Base-by-base conservation (phyloP, 192 early-diverging fungal species). In the Coemansia sp. region DNA sequence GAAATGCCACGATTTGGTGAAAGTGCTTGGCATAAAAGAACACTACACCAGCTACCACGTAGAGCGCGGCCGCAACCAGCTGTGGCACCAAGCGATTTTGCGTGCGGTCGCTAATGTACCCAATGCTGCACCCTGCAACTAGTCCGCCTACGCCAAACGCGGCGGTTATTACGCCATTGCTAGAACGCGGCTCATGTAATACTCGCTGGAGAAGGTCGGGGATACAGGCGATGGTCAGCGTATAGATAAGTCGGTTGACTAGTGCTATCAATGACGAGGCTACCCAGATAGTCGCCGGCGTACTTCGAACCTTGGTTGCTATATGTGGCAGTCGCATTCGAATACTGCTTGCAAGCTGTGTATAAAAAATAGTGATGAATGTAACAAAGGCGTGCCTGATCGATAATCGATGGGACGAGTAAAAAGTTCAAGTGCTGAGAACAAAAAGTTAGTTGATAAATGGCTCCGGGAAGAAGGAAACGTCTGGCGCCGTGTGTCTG, bases 121-220 rank as follows among this genome's bases (percentile, higher is more conserved):
- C 80, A 0, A 74, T 67, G 13, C 66, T 55, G 4, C 23, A 62
- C 13, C 75, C 80, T 14, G 65, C 80, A 21, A 82, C 2, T 1
- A 82, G 67, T 0, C 80, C 80, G 6, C 80, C 80, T 8, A 82
- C 53, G 6, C 80, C 80, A 77, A 82, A 82, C 6, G 72, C 80
- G 10, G 75, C 69, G 3, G 80, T 74, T 30, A 82, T 67, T 21
- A 77, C 65, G 2, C 80, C 80, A 62, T 82, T 82, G 64, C 64
- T 76, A 6, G 75, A 72, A 1, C 75, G 72, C 23, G 80, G 69
- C 16, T 74, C 75, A 0, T 76, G 68, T 63, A 82, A 53, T 3
- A 68, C 52, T 6, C 59, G 57, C 44, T 82, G 75, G 11, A 82
- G 67, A 19, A 82, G 60, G 43, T 82, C 80, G 1, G 80, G 80